Evolutionary conservation across 1,139 yeast genomes (phyloP), one percentile per base, ranked within the genome.

Genomic region (Candida sp.): DNA sequence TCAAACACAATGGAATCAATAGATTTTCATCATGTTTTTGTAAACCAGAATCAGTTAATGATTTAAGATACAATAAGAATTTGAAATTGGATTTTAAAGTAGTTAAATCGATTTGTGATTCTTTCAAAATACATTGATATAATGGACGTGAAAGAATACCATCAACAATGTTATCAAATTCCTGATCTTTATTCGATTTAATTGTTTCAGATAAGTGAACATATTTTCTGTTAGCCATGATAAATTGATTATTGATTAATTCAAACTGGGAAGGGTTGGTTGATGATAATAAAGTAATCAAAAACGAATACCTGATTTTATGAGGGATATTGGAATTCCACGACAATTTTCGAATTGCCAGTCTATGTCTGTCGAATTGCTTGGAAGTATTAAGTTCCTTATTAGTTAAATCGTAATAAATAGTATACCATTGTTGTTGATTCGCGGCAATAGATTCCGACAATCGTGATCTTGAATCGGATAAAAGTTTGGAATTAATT

Each of bases 301-400:
- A 64, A 41, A 68, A 68, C 29, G 60, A 60, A 48, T 54, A 70
- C 19, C 66, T 50, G 39, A 60, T 50, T 22, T 53, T 46, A 1
- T 54, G 52, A 4, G 74, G 66, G 36, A 71, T 59, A 42, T 63
- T 63, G 3, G 71, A 65, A 32, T 68, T 73, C 78, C 78, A 73
- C 7, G 57, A 58, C 42, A 72, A 57, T 42, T 63, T 68, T 32
- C 78, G 51, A 36, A 70, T 53, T 7, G 50, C 44, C 40, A 60
- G 60, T 47, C 68, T 71, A 5, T 71, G 72, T 35, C 51, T 45
- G 21, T 52, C 47, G 34, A 71, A 50, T 44, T 54, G 61, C 44
- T 59, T 66, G 40, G 49, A 51, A 44, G 70, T 57, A 4, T 51
- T 48, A 23, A 54, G 52, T 22, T 47, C 46, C 19, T 55, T 53